Base-by-base conservation (phyloP, 345 rosid species). In the Nasturtium officinale region DNA sequence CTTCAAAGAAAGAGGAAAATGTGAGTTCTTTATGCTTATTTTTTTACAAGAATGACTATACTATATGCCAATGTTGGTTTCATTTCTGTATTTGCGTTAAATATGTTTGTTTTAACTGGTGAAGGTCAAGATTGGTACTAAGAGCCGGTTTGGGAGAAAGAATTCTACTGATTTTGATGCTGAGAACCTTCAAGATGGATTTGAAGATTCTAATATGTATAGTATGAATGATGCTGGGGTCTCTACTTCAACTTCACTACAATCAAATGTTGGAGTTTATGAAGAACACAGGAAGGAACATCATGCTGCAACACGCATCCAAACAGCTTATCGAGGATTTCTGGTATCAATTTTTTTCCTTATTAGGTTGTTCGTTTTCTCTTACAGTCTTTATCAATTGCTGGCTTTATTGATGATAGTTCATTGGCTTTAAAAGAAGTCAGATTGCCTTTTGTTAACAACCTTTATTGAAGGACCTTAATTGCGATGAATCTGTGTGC, bases 321-420 rank as follows among this genome's bases (percentile, higher is more conserved):
- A 96, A 81, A 89, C 99, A 28, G 87, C 94, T 58, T 96, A 89
- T 71, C 95, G 99, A 40, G 95, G 97, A 71, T 96, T 96, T 81
- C 75, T 96, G 99, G 99, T 96, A 85, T 65, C 56, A 3, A 15
- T 52, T 52, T 23, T 23, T 20, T 18, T 20, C 47, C 35, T 17
- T 32, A 8, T 51, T 21, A 4, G 29, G 62, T 29, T 42, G 23
- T 5, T 25, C 2, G 0, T 26, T 65, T 43, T 17, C 5, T 21
- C n/a, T 69, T 35, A 7, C 0, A 4, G 21, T 40, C 38, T 11
- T 50, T 32, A n/a, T 57, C 13, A 11, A 20, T 18, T 18, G 21
- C 26, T 20, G 38, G 18, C 15, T 42, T 52, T 61, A 20, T 1
- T 35, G 26, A 6, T 35, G 17, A 20, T 57, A 28, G 35, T 20